These are phyloP conservation scores for Botrytis cinerea DNA, from an alignment of 2,329 filamentous ascomycete genomes.

Conservation along the genomic window DNA sequence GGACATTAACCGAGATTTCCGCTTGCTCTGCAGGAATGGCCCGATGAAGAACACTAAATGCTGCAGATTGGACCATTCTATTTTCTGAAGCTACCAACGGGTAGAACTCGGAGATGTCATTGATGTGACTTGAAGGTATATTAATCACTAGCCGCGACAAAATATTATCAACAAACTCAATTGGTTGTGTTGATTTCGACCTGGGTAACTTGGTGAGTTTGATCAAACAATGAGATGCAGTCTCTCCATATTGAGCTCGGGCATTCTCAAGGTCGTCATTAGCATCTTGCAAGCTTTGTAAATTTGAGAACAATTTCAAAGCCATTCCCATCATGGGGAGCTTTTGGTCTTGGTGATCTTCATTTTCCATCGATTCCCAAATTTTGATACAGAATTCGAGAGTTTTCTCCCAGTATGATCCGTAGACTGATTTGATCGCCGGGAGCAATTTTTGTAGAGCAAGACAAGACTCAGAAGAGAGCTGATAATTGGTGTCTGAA, in stretches of 20 bases:
- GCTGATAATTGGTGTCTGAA: conserved; percentile 47
- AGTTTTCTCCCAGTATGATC: conserved; percentile 76
- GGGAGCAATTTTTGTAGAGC: conserved; percentile 65
- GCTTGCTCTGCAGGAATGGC: conserved; percentile 79
- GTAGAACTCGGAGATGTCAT: conserved; percentile 70
- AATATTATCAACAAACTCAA: conserved; percentile 73
- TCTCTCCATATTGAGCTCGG: conserved; percentile 60
- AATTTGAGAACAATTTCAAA: conserved; percentile 65
- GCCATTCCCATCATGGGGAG: conserved; percentile 70
- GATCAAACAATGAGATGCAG: conserved; percentile 60
- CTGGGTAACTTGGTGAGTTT: conserved; percentile 60
- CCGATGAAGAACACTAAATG: conserved; percentile 77
- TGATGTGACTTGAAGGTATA: conserved; percentile 61
- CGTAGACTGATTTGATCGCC: conserved; percentile 78
- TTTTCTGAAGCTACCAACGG: conserved; percentile 75
- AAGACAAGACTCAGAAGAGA: conserved; percentile 56
- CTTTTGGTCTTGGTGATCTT: conserved; percentile 48
- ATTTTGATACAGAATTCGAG: conserved; percentile 59
- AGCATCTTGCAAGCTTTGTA: conserved; percentile 67
- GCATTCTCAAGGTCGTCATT: conserved; percentile 87
- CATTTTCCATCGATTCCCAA: conserved; percentile 53
- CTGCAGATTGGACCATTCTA: conserved; percentile 72
- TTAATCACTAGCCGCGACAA: conserved; percentile 69
- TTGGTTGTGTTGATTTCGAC: conserved; percentile 58
- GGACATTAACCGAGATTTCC: conserved; percentile 74